A percentile compares a stretch with the other conserved stretches of the same genome.
phyloP scores from a whole-genome alignment of 2,329 filamentous ascomycete species.

The Ophiocordyceps camponoti-leonardi region DNA sequence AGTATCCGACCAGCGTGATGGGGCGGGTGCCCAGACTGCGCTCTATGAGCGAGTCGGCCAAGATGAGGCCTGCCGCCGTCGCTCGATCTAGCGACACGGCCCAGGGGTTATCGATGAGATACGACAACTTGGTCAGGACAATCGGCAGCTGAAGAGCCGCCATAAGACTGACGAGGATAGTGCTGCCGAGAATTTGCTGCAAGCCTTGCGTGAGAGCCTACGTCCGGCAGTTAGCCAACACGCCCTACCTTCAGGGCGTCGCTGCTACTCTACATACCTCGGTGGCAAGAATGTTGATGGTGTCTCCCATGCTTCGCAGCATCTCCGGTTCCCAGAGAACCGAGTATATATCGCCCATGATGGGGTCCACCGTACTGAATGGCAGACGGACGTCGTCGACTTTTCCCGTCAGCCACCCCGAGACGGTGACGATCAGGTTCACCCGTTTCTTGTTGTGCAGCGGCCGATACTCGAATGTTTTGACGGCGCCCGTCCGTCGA shows the following conservation, averaged over 20 bases:
- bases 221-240: not conserved
- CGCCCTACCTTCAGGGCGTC: not conserved
- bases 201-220: constrained; percentile 89
- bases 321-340: constrained; percentile 97
- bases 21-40: constrained; percentile 81
- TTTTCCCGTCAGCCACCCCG: constrained; percentile 97
- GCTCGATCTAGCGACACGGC: constrained; percentile 88
- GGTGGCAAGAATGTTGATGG: constrained; percentile 93
- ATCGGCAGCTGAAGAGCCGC: constrained; percentile 83
- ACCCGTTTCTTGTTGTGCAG: constrained; percentile 96
- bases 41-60: constrained; percentile 86
- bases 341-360: constrained; percentile 97
- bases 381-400: constrained; percentile 91
- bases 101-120: constrained; percentile 97
- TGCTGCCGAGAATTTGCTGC: constrained; percentile 85
- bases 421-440: constrained; percentile 86
- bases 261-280: constrained; percentile 42
- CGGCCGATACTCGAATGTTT: constrained; percentile 91
- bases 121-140: constrained; percentile 81
- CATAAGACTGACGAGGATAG: constrained; percentile 79
- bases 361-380: constrained; percentile 87
- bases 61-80: constrained; percentile 71
- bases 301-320: constrained; percentile 94
- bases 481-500: constrained; percentile 76
- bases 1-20: constrained; percentile 88